phyloP scores from a whole-genome alignment of 306 rosid species.

The Benincasa hispida region DNA sequence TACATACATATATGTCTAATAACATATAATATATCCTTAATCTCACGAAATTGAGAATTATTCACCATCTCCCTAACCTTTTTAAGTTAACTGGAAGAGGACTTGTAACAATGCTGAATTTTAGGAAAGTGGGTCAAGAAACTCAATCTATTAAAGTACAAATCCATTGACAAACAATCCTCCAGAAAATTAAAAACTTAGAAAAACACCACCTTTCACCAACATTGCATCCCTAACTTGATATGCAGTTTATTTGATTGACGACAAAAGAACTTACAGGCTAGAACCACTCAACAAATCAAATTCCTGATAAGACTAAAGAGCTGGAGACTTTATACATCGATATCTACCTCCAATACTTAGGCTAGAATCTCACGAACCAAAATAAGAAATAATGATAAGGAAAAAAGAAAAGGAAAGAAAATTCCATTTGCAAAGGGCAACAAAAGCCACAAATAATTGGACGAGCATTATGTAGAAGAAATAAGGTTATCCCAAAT shows the following conservation, averaged over 20 bases:
- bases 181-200: not conserved
- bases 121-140: not conserved
- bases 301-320: not conserved
- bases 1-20: too few species aligned
- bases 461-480: slow-evolving; percentile 7
- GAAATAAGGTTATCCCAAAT: not conserved
- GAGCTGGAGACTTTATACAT: slow-evolving; percentile 30
- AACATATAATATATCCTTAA: not conserved
- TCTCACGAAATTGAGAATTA: not conserved
- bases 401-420: not conserved
- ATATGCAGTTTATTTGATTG: not conserved
- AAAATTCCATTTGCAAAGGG: slow-evolving; percentile 1
- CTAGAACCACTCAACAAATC: not conserved
- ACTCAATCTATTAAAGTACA: not conserved
- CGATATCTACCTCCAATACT: slow-evolving; percentile 23
- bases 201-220: not conserved
- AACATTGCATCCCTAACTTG: not conserved
- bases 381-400: slow-evolving; percentile 20
- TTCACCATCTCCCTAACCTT: not conserved
- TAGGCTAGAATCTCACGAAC: slow-evolving; percentile 21
- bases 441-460: not conserved
- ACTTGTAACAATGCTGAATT: not conserved
- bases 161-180: not conserved
- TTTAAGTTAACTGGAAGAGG: not conserved
- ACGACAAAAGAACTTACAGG: slow-evolving; percentile 1